Base-by-base conservation (phyloP, 805 yeast species). In the Kuraishia piskuri region DNA sequence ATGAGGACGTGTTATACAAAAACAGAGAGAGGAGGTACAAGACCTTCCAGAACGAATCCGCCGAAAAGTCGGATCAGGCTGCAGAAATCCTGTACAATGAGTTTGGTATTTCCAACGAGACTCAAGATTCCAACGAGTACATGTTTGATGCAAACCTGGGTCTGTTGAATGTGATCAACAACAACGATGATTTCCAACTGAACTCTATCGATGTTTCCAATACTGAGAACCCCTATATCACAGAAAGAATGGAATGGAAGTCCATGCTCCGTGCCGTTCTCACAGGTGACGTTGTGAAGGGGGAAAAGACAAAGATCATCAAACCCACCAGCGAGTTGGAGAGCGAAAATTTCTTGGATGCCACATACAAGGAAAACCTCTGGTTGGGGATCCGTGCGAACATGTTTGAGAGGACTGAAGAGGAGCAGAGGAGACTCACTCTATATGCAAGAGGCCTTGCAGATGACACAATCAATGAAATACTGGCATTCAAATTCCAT, bases 191-290 rank as follows among this genome's bases (percentile, higher is more conserved):
- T 52, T 65, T 66, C 22, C 69, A 67, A 48, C 51, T 68, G 19
- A 61, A 63, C 46, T 49, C 51, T 10, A 49, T 51, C n/a, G 53
- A 51, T 46, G 53, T 44, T 14, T 31, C 40, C 40, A 31, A 31
- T 12, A 31, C 40, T 31, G 50, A 51, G 45, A 51, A 51, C 24
- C 53, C 78, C 1, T 70, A 71, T 14, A 82, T 85, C 7, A 61
- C 83, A 10, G 97, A 90, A 63, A 76, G 98, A 50, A 72, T 91
- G 12, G 96, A 90, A 68, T 94, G 99, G 99, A 98, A 94, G 68
- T 80, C 92, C 0, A 90, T 94, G 96, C 75, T 94, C 50, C 79
- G 88, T 10, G 79, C 90, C 2, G 98, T 94, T 2, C 77, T 94
- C 37, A 92, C 95, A 2, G 98, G 99, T 59, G 98, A 94, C 67